Evolutionary conservation across 495 filamentous ascomycete species (phyloP).

Genomic region (Pseudoneurospora amorphoporcata): DNA sequence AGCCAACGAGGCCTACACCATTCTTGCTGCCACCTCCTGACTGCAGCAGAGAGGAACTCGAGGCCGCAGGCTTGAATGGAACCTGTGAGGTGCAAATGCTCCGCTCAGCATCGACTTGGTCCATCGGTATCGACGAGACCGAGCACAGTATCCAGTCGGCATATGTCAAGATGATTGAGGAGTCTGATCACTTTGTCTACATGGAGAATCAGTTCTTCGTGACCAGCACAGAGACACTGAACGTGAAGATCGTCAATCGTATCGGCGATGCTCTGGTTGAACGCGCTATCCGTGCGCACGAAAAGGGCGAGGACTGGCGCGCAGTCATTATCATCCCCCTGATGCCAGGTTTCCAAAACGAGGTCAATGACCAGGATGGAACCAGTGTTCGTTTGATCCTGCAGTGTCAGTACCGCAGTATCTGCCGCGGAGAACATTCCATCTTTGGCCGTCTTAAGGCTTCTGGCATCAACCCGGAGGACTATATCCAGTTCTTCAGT

Average conservation of each 20-base stretch:
- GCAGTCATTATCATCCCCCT: slow-evolving; percentile 91
- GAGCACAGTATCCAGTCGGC: slow-evolving; percentile 95
- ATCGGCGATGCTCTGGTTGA: slow-evolving; percentile 95
- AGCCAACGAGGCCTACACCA: slow-evolving; percentile 86
- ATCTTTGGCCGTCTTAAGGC: slow-evolving; percentile 81
- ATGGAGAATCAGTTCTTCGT: slow-evolving; percentile 99
- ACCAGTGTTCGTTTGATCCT: slow-evolving; percentile 92
- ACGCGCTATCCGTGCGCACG: slow-evolving; percentile 74
- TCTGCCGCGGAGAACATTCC: slow-evolving; percentile 84
- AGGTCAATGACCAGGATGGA: slow-evolving; percentile 85
- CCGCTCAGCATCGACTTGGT: slow-evolving; percentile 84
- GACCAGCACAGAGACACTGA: slow-evolving; percentile 81
- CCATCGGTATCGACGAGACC: slow-evolving; percentile 73
- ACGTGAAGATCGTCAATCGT: slow-evolving; percentile 76
- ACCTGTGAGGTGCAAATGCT: slow-evolving; percentile 96
- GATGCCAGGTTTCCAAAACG: slow-evolving; percentile 97
- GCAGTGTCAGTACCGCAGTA: slow-evolving; percentile 95
- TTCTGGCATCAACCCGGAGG: slow-evolving; percentile 85
- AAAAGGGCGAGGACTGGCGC: slow-evolving; percentile 82
- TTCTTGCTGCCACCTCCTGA: slow-evolving; percentile 91
- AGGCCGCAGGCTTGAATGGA: slow-evolving; percentile 76
- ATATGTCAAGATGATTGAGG: slow-evolving; percentile 87
- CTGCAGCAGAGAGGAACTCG: slow-evolving; percentile 72
- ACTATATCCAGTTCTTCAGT: slow-evolving; percentile 94
- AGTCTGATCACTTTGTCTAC: slow-evolving; percentile 95